Percentiles rank a stretch among this genome's conserved stretches.
These are phyloP conservation scores for Mycocentrospora acerina DNA, from an alignment of 2,329 filamentous ascomycete genomes.

Conservation along the genomic window DNA sequence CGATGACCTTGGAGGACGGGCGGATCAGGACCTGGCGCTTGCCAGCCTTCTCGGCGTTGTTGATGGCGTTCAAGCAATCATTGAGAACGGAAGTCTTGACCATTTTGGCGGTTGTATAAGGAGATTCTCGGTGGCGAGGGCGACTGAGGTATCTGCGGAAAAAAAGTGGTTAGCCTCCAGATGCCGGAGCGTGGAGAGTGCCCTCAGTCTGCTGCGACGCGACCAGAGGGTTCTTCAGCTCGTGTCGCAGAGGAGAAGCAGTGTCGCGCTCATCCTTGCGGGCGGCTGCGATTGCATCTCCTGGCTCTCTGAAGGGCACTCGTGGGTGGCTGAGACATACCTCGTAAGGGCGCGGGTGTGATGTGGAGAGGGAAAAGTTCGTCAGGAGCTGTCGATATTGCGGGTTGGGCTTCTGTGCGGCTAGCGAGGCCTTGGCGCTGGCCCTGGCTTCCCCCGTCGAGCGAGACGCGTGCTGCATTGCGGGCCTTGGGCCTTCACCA, in stretches of 20 bases:
- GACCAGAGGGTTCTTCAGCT: conserved; percentile 68
- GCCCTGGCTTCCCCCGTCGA: background rate
- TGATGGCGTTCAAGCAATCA: conserved; percentile 98
- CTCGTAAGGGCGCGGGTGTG: conserved; percentile 34
- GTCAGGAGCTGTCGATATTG: too few relatives aligned
- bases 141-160: conserved; percentile 62
- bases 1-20: conserved; percentile 99
- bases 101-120: conserved; percentile 76
- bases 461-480: background rate
- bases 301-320: conserved; percentile 56
- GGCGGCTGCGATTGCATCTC: conserved; percentile 46
- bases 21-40: conserved; percentile 99
- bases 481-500: background rate
- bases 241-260: conserved; percentile 52
- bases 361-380: conserved; percentile 13
- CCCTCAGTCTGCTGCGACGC: conserved; percentile 54
- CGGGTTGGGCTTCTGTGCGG: conserved; percentile 10
- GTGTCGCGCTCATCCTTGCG: conserved; percentile 45
- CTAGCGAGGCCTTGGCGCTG: conserved; percentile 13
- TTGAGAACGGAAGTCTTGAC: conserved; percentile 99
- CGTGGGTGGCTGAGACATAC: conserved; percentile 38
- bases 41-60: conserved; percentile 99
- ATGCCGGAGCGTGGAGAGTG: conserved; percentile 69
- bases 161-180: conserved; percentile 59
- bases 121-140: conserved; percentile 77